phyloP scores from a whole-genome alignment of 106 monocot species.

The Narthecium ossifragum region DNA sequence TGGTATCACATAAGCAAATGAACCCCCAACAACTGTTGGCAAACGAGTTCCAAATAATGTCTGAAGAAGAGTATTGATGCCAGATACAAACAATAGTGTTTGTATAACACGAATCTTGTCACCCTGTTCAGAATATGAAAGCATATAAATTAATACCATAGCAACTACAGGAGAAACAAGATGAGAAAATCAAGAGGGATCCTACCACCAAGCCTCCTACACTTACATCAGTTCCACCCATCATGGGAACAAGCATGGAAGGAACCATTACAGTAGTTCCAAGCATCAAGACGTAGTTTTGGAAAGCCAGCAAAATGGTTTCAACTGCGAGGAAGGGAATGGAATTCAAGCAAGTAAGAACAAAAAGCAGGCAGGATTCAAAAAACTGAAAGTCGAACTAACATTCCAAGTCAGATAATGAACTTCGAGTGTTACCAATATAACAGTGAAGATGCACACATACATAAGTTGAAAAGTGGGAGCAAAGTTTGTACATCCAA shows the following conservation, averaged over 20 bases:
- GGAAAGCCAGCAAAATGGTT: conserved; percentile 79
- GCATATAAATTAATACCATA: background rate
- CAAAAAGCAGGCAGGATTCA: too few species aligned
- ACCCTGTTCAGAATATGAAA: conserved; percentile 23
- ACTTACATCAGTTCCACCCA: conserved; percentile 86
- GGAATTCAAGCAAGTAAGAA: background rate
- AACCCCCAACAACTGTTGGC: conserved; percentile 78
- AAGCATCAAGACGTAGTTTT: conserved; percentile 85
- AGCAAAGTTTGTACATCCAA: too few species aligned
- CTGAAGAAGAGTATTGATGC: conserved; percentile 85
- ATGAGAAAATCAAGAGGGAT: too few species aligned
- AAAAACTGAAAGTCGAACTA: too few species aligned
- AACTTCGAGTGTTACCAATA: too few species aligned
- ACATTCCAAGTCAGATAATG: too few species aligned
- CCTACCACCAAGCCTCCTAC: background rate
- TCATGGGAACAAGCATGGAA: conserved; percentile 73
- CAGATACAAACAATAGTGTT: conserved; percentile 74
- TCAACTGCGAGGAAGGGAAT: conserved; percentile 54
- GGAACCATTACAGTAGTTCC: conserved; percentile 87
- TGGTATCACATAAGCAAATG: conserved; percentile 83
- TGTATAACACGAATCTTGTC: conserved; percentile 83
- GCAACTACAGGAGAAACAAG: too few species aligned
- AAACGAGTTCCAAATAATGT: conserved; percentile 85
- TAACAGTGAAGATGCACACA: too few species aligned
- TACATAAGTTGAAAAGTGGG: too few species aligned